Evolutionary conservation across 164 flowering plant species (phyloP), one percentile per base, ranked within the genome.

Genomic region (Magnolia kwangsiensis): DNA sequence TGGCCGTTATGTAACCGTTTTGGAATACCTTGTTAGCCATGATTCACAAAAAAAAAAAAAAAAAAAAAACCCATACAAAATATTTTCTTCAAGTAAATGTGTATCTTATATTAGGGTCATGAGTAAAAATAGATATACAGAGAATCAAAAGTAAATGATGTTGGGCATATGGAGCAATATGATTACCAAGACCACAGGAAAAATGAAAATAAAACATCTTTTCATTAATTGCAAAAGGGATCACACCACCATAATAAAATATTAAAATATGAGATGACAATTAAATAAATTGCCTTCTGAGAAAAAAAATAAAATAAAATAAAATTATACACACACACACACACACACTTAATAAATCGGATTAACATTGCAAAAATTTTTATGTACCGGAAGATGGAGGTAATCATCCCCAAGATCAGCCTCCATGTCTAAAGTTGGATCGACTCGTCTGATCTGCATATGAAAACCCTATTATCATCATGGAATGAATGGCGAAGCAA

Each of bases 331-430:
- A n/a, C n/a, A n/a, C n/a, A n/a, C n/a, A n/a, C 29, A 1, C 29
- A 27, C 29, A 1, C 29, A 37, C 7, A 4, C 45, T 37, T 37
- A 11, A 16, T 16, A 55, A 55, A 55, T 55, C 3, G 61, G 61
- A 55, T 11, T 55, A 16, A 55, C 8, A 55, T 16, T 55, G 19
- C 61, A 18, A 27, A 20, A 24, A 29, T 72, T 59, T 74, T 16
- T 75, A 79, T 79, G 20, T 91, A 96, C 99, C 84, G 90, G 96
- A 80, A 96, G 90, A 86, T 96, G 98, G 24, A 87, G 85, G 81
- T 92, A 94, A 83, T 93, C 96, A 82, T 96, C 99, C 64, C 98
- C 98, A 83, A 78, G 80, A 81, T 96, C 98, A 81, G 99, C 99
- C 81, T 89, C 98, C 91, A 96, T 92, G 81, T 94, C 93, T 58